Conservation (phyloP, 2,329 filamentous ascomycete genomes). For the Ceratocystis cacaofunesta region DNA sequence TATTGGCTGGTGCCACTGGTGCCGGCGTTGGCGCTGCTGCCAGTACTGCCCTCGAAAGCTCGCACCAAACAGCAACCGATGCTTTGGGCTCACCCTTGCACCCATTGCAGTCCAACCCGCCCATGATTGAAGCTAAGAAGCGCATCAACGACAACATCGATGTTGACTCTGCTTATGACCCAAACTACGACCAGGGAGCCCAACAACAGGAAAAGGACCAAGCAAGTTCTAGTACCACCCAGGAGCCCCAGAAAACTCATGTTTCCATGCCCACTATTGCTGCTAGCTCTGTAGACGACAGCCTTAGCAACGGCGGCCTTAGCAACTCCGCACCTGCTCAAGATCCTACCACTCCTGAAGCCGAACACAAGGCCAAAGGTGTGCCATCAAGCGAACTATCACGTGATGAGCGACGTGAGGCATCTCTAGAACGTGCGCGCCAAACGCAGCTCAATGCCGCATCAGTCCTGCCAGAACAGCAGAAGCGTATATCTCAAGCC, state of each 20-base stretch:
- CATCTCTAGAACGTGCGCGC: conserved; percentile 9
- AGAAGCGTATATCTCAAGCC: not conserved
- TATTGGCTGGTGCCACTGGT: not conserved
- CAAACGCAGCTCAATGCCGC: conserved; percentile 7
- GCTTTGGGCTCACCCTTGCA: not conserved
- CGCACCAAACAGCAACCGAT: conserved; percentile 1
- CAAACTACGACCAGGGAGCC: not conserved
- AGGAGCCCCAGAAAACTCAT: not conserved
- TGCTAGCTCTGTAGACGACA: not conserved
- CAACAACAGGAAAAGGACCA: not conserved
- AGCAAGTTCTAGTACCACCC: not conserved
- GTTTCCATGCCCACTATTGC: not conserved
- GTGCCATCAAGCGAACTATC: not conserved
- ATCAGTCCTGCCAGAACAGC: not conserved
- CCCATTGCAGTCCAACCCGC: conserved; percentile 14
- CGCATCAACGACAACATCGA: not conserved
- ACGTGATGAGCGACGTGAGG: conserved; percentile 9
- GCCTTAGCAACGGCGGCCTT: not conserved
- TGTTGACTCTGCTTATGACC: not conserved
- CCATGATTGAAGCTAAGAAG: not conserved
- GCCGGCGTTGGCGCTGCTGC: not conserved
- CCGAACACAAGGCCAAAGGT: not conserved
- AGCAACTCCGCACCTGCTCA: not conserved
- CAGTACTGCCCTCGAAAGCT: not conserved
- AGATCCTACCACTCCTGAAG: not conserved